Conservation (phyloP, 1,139 yeast species). For the Spathaspora sp. region DNA sequence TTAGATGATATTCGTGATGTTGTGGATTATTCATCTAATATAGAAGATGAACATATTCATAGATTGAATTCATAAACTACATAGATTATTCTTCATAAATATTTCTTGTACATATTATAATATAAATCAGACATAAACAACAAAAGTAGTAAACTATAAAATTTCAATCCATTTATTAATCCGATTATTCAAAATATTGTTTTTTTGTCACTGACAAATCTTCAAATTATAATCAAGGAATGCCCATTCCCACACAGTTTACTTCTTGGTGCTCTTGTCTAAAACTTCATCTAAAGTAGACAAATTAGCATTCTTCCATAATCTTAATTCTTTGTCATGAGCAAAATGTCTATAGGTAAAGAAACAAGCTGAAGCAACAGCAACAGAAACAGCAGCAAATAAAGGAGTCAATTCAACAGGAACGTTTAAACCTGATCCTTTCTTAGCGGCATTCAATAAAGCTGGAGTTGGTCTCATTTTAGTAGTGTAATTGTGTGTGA, state of each 20-base stretch:
- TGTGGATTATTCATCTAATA: constrained; percentile 69
- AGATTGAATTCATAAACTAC: constrained; percentile 1
- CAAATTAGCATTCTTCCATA: constrained; percentile 65
- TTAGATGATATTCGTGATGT: constrained; percentile 82
- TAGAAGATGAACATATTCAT: constrained; percentile 22
- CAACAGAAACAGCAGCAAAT: constrained; percentile 60
- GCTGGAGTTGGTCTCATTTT: constrained; percentile 61
- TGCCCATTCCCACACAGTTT: neutral
- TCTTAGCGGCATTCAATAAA: constrained; percentile 49
- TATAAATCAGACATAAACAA: constrained; percentile 1
- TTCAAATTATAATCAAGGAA: neutral
- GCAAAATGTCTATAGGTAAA: constrained; percentile 75
- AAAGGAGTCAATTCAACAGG: constrained; percentile 83
- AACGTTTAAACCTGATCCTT: constrained; percentile 25
- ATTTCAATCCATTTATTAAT: neutral
- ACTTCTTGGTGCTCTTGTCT: constrained; percentile 40
- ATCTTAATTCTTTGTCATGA: constrained; percentile 65
- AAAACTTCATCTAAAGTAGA: constrained; percentile 59
- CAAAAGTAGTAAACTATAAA: neutral
- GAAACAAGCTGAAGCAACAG: constrained; percentile 61
- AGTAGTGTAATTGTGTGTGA: neutral
- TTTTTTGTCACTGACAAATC: neutral
- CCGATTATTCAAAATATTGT: neutral
- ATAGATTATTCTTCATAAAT: neutral
- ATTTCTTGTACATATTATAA: constrained; percentile 1